Evolutionary conservation across 495 filamentous ascomycete species (phyloP).

Genomic region (Penicillium herquei): DNA sequence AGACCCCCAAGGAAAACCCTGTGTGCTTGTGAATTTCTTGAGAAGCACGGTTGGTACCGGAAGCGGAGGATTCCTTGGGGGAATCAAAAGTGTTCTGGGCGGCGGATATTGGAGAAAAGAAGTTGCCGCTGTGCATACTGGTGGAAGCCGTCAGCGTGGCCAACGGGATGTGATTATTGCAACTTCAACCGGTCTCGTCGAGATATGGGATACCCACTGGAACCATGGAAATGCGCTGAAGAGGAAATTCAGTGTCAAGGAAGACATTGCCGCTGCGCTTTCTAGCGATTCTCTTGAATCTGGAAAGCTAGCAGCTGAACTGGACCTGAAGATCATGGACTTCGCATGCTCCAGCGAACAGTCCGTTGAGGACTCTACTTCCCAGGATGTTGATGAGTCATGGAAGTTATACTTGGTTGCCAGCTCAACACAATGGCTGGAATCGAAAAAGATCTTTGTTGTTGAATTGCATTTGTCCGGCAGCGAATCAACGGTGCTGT

Average conservation of each 20-base stretch:
- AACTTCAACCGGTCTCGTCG: slow-evolving; percentile 69
- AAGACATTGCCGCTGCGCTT: slow-evolving; percentile 28
- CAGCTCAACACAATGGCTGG: slow-evolving; percentile 18
- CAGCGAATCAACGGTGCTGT: slow-evolving; percentile 28
- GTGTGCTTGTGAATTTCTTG: slow-evolving; percentile 72
- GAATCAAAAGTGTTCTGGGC: slow-evolving; percentile 68
- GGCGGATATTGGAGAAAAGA: slow-evolving; percentile 66
- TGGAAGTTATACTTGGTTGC: slow-evolving; percentile 36
- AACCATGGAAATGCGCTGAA: slow-evolving; percentile 64
- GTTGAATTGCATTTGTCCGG: slow-evolving; percentile 28
- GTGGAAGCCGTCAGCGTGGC: slow-evolving; percentile 66
- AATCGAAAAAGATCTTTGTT: slow-evolving; percentile 27
- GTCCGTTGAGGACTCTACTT: slow-evolving; percentile 12
- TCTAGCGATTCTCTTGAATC: slow-evolving; percentile 15
- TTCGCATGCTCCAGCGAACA: slow-evolving; percentile 29
- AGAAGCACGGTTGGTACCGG: slow-evolving; percentile 50
- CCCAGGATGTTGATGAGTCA: slow-evolving; percentile 20
- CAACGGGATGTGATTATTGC: slow-evolving; percentile 81
- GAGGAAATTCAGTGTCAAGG: slow-evolving; percentile 49
- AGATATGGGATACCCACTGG: slow-evolving; percentile 85
- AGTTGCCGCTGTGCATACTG: slow-evolving; percentile 72
- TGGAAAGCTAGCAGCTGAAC: slow-evolving; percentile 28
- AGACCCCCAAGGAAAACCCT: slow-evolving; percentile 81
- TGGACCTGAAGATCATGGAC: slow-evolving; percentile 37
- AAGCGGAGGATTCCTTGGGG: slow-evolving; percentile 67